Evolutionary conservation across 257 asterid genomes (phyloP), one percentile per base, ranked within the genome.

Genomic region (Penstemon eatonii): DNA sequence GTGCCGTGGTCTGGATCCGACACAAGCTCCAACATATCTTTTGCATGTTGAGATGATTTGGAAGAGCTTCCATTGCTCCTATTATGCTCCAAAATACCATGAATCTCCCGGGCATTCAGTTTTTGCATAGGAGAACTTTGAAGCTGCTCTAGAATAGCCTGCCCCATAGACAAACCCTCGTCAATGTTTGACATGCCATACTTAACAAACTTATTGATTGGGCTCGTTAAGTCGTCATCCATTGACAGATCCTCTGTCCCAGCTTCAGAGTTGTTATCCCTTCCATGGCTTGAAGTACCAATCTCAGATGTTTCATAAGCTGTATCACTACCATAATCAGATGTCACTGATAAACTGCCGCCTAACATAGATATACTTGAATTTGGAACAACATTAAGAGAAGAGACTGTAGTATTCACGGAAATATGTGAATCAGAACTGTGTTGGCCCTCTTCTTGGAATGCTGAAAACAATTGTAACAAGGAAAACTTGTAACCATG

Each of bases 161-260:
- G 91, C 74, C 99, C 97, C 96, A 91, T 85, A 49, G 90, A 89
- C 83, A 94, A 83, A 64, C 99, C 96, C 79, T 94, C 97, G 2
- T 91, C 99, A 62, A 94, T 91, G 72, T 91, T 94, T 70, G 96
- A 82, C 91, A 91, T 83, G 56, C 97, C 99, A 82, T 89, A 86
- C 85, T 87, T 94, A 72, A 94, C 86, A 83, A 91, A 91, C 87
- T 84, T 91, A 79, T 94, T 93, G 2, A 89, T 82, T 55, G 95
- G 95, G 76, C 93, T 89, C 10, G 93, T 68, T 68, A 77, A 65
- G 72, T 87, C 91, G 63, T 91, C 96, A 68, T 89, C 89, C 67
- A 73, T 66, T 7, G 92, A 83, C 62, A 86, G 75, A 72, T 91
- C 97, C 71, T 91, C 96, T 12, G 68, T 80, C 72, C 93, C 95